These are phyloP conservation scores for Achaetomiella virescens DNA, from an alignment of 495 filamentous ascomycete genomes.

Conservation along the genomic window DNA sequence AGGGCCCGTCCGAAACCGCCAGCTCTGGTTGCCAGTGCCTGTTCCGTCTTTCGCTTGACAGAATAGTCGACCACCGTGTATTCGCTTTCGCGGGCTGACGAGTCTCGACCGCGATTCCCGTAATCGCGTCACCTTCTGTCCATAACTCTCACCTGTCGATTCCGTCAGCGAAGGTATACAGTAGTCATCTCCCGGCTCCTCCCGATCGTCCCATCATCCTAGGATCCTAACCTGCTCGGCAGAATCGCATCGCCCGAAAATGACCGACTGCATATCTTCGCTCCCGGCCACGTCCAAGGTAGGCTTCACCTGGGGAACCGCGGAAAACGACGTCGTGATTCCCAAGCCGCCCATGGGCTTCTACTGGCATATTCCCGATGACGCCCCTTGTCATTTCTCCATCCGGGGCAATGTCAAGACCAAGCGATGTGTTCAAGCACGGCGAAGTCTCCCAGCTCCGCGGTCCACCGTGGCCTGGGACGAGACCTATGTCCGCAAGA, in stretches of 20 bases:
- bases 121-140: not conserved
- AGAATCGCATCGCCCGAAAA: no score
- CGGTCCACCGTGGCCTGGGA: conserved; percentile 18
- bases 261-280: no score
- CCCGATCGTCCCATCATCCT: no score
- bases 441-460: conserved; percentile 15
- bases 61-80: not conserved
- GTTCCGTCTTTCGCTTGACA: not conserved
- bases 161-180: no score
- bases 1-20: no score
- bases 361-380: conserved; percentile 25
- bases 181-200: no score
- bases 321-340: conserved; percentile 4
- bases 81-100: conserved; percentile 1
- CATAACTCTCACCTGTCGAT: not conserved
- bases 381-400: conserved; percentile 32
- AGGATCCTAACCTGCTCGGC: no score
- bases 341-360: conserved; percentile 14
- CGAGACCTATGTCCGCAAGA: conserved; percentile 19
- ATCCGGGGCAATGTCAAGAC: conserved; percentile 19
- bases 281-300: not conserved
- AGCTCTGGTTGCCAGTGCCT: no score
- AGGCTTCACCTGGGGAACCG: not conserved
- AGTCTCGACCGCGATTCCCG: not conserved
- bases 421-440: conserved; percentile 21